These are phyloP conservation scores for Podospora australis DNA, from an alignment of 495 filamentous ascomycete species.

Conservation along the genomic window DNA sequence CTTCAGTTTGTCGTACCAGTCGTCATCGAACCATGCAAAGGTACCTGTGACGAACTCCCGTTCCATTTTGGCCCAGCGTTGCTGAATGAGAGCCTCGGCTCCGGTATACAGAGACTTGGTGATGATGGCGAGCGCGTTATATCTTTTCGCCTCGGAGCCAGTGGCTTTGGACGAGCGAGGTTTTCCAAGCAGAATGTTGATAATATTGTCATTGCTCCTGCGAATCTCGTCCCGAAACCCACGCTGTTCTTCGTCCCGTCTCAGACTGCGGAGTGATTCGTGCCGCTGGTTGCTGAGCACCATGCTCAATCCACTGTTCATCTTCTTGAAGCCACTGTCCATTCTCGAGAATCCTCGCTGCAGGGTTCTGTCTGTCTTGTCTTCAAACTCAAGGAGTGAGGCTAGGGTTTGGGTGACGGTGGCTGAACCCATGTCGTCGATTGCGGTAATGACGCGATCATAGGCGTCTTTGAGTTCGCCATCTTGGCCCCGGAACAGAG, in stretches of 20 bases:
- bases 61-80: slow-evolving; percentile 1
- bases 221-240: slow-evolving; percentile 1
- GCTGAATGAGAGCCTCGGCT: background rate
- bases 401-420: background rate
- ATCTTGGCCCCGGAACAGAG: slow-evolving; percentile 1
- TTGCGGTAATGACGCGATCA: background rate
- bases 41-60: slow-evolving; percentile 1
- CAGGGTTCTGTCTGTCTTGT: background rate
- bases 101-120: slow-evolving; percentile 1
- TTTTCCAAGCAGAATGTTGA: slow-evolving; percentile 1
- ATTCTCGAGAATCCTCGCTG: slow-evolving; percentile 2
- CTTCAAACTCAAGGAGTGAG: background rate
- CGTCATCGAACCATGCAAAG: background rate
- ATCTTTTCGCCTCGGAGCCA: background rate
- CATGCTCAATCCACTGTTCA: background rate
- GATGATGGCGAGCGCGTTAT: slow-evolving; percentile 1
- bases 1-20: background rate
- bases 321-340: slow-evolving; percentile 3
- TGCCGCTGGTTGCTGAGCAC: slow-evolving; percentile 2
- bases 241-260: background rate
- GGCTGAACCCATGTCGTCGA: slow-evolving; percentile 2
- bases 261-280: slow-evolving; percentile 1
- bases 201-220: slow-evolving; percentile 1
- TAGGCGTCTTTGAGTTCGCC: background rate
- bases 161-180: background rate